Base-by-base conservation (phyloP, 345 rosid species). In the Camelina laxa region DNA sequence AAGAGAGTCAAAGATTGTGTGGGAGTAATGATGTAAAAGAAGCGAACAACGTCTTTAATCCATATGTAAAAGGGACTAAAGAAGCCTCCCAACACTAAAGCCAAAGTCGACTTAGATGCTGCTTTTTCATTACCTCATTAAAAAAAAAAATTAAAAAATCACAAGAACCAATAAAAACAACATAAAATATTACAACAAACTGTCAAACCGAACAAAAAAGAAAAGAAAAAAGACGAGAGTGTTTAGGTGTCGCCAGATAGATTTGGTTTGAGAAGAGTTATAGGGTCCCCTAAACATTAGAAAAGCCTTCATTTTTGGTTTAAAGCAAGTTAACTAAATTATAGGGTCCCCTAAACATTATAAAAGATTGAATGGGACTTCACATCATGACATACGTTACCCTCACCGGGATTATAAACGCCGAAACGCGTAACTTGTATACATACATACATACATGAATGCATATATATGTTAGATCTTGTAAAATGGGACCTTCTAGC, bases 21-120 rank as follows among this genome's bases (percentile, higher is more conserved):
- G 80, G 80, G 71, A 56, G 67, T 70, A 64, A 76, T 76, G 80
- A 76, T 75, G 74, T 56, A 69, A 76, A 76, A 70, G 80, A 55
- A 38, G 61, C 53, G 54, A 47, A 64, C 79, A 57, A 63, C 44
- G 65, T 76, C 80, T 76, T 76, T 76, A 76, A 70, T 68, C 80
- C 75, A 63, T 64, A 63, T 70, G 72, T 54, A 59, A 50, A 74
- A 70, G 57, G 38, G 53, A 70, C 17, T 63, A 65, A 73, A 69
- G 75, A 75, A 69, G 57, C 63, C 69, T 27, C 74, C 61, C 74
- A 75, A 59, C 63, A 54, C 69, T 69, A 76, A 76, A 76, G 80
- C 75, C 66, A 76, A 76, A 76, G 75, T 44, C 54, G 75, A 76
- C 27, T 63, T 70, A 36, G 80, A 76, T 70, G 75, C 72, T 65